Conservation (phyloP, 2,329 filamentous ascomycete species). For the Xylariomycetidae sp. region DNA sequence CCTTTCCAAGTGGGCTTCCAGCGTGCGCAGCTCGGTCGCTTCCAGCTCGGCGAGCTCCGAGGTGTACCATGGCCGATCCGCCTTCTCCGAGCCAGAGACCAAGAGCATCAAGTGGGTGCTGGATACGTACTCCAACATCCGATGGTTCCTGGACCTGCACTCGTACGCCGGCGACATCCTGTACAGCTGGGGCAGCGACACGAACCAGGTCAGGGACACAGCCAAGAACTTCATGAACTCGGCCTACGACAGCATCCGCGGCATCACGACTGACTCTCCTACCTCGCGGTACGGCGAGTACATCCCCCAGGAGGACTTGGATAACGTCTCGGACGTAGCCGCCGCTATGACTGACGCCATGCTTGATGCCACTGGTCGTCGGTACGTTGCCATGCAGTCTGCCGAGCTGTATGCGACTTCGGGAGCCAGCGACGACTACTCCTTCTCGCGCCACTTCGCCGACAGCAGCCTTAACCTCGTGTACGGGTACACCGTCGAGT, state of each 20-base stretch:
- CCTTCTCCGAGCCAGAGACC: conserved; percentile 54
- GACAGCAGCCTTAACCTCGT: conserved; percentile 32
- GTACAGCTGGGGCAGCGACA: conserved; percentile 55
- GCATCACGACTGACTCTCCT: conserved; percentile 35
- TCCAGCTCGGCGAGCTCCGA: conserved; percentile 39
- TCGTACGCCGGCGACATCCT: conserved; percentile 47
- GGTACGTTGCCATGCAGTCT: conserved; percentile 34
- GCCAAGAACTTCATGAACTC: conserved; percentile 49
- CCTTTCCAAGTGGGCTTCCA: conserved; percentile 38
- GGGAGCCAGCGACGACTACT: conserved; percentile 43
- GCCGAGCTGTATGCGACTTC: conserved; percentile 41
- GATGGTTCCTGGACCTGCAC: conserved; percentile 57
- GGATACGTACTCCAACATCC: conserved; percentile 42
- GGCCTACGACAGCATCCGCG: conserved; percentile 47
- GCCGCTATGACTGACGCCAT: conserved; percentile 34
- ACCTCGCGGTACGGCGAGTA: conserved; percentile 41
- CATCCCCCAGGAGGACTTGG: conserved; percentile 32
- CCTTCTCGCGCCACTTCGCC: conserved; percentile 38
- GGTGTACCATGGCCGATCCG: conserved; percentile 44
- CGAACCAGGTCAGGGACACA: conserved; percentile 40
- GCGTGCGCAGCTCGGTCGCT: conserved; percentile 33
- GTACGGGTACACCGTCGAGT: conserved; percentile 42
- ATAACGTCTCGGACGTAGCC: conserved; percentile 27
- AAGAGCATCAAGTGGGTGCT: conserved; percentile 49
- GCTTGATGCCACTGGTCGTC: conserved; percentile 31